Percentiles rank a stretch among this genome's conserved stretches.
Conservation (phyloP, 768 basidiomycete genomes). For the Collybia sp. region DNA sequence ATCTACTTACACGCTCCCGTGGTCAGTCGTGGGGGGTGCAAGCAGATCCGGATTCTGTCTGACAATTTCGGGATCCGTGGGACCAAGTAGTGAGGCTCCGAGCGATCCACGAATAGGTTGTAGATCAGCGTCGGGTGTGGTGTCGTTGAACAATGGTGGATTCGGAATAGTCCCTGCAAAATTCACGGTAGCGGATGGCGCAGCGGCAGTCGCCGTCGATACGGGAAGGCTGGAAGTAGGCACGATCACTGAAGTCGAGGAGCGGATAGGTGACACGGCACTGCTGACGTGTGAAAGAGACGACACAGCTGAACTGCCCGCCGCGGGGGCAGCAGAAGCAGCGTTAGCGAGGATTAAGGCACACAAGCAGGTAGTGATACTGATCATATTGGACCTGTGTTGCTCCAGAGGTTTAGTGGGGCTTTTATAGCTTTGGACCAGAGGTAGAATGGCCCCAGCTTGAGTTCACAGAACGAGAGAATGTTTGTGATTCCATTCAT, state of each 20-base stretch:
- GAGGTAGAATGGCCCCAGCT: slow-evolving; percentile 1
- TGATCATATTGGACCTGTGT: slow-evolving; percentile 25
- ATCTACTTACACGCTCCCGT: slow-evolving; percentile 34
- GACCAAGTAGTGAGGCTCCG: slow-evolving; percentile 39
- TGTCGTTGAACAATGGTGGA: slow-evolving; percentile 28
- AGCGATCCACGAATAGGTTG: slow-evolving; percentile 33
- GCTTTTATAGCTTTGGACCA: slow-evolving; percentile 8
- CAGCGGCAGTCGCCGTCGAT: slow-evolving; percentile 11
- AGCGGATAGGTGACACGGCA: neutral
- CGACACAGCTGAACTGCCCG: slow-evolving; percentile 5
- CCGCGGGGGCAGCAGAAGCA: slow-evolving; percentile 21
- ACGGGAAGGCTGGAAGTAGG: slow-evolving; percentile 1
- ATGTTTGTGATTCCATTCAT: neutral
- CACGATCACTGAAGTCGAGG: neutral
- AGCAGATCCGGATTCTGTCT: slow-evolving; percentile 37
- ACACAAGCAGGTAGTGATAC: slow-evolving; percentile 26
- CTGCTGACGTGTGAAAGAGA: neutral
- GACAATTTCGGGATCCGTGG: slow-evolving; percentile 34
- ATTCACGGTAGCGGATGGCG: slow-evolving; percentile 37
- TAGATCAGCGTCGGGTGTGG: slow-evolving; percentile 13
- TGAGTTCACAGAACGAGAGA: too few species aligned
- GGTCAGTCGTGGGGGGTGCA: slow-evolving; percentile 41
- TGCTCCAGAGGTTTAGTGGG: neutral
- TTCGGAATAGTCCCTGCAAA: slow-evolving; percentile 40
- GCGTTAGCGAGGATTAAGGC: slow-evolving; percentile 26